Evolutionary conservation across 371 early-diverging fungal species (phyloP).

Genomic region (Chytridiales sp.): DNA sequence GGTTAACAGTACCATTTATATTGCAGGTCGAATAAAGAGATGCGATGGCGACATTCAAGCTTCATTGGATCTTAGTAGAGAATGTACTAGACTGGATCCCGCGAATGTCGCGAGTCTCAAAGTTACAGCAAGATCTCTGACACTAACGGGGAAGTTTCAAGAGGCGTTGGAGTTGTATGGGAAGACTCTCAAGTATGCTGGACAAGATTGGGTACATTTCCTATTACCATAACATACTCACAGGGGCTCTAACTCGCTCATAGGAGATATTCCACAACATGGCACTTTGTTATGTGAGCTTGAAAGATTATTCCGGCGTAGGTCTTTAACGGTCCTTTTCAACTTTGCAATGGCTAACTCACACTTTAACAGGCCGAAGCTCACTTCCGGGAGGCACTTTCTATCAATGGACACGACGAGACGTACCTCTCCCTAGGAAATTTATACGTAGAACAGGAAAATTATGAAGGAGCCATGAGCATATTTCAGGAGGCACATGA

Average conservation of each 20-base stretch:
- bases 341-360: not conserved
- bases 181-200: not conserved
- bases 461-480: constrained; percentile 5
- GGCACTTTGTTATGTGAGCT: too few relatives aligned
- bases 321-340: not conserved
- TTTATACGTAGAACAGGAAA: constrained; percentile 5
- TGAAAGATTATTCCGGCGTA: not conserved
- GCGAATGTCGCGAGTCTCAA: constrained; percentile 2
- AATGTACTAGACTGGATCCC: not conserved
- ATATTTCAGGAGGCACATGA: constrained; percentile 7
- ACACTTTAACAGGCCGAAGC: not conserved
- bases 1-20: not conserved
- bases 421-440: constrained; percentile 2
- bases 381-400: not conserved
- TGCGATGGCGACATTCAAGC: not conserved
- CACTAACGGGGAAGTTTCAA: not conserved
- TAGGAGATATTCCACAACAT: too few relatives aligned
- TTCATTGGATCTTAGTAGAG: not conserved
- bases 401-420: not conserved
- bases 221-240: too few relatives aligned
- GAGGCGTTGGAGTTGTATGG: not conserved
- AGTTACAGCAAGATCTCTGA: not conserved
- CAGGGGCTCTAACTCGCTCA: too few relatives aligned
- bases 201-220: constrained; percentile 14
- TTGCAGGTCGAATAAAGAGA: too few relatives aligned